These are phyloP conservation scores for Chalara sp. DNA, from an alignment of 2,329 filamentous ascomycete species.

Conservation along the genomic window DNA sequence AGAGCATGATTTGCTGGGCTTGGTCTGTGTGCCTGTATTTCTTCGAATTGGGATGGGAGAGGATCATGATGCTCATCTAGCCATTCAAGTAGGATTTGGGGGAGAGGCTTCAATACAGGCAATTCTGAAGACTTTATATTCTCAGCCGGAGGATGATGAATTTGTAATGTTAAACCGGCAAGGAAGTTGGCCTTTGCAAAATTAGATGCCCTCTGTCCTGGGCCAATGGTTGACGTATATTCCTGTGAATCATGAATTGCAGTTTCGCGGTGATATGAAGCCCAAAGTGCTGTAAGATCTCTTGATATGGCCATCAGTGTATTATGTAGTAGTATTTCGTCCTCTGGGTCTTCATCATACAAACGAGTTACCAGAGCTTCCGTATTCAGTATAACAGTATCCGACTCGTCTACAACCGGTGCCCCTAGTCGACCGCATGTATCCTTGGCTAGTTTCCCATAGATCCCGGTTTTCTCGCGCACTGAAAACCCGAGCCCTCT, in stretches of 20 bases:
- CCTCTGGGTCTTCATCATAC: conserved; percentile 54
- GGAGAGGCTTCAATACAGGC: conserved; percentile 46
- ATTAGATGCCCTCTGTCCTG: conserved; percentile 51
- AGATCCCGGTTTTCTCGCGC: conserved; percentile 26
- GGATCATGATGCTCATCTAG: conserved; percentile 68
- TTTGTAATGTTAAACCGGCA: conserved; percentile 68
- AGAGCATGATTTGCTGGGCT: conserved; percentile 69
- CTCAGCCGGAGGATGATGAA: conserved; percentile 62
- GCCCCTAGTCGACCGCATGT: conserved; percentile 52
- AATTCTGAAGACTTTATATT: conserved; percentile 11
- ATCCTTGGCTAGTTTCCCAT: conserved; percentile 66
- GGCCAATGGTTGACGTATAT: conserved; percentile 57
- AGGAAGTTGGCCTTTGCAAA: conserved; percentile 74
- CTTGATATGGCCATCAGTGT: conserved; percentile 47
- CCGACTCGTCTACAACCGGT: conserved; percentile 59
- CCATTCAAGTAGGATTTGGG: conserved; percentile 79
- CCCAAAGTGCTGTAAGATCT: conserved; percentile 50
- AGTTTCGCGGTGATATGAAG: conserved; percentile 37
- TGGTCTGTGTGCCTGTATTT: conserved; percentile 57
- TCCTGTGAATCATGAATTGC: conserved; percentile 44
- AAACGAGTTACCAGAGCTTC: conserved; percentile 63
- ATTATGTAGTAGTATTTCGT: conserved; percentile 48
- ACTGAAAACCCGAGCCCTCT: conserved; percentile 11
- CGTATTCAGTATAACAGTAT: conserved; percentile 66
- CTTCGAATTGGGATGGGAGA: conserved; percentile 59